Percentiles rank a stretch among this genome's conserved stretches.
Evolutionary conservation across 768 basidiomycete genomes (phyloP).

Genomic region (Calocera viscosa): DNA sequence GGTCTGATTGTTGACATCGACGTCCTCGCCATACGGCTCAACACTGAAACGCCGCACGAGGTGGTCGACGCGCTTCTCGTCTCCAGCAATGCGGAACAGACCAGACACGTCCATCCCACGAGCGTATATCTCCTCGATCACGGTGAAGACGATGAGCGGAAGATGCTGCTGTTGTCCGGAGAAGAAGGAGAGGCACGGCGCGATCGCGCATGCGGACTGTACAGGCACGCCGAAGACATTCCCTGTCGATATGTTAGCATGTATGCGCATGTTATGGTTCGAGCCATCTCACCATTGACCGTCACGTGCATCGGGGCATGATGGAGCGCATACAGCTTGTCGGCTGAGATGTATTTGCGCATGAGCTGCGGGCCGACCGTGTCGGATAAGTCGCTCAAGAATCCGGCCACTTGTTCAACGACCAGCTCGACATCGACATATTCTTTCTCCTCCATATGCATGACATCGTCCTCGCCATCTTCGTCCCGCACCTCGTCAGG

Average conservation of each 20-base stretch:
- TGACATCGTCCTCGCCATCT: not conserved
- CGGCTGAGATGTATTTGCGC: not conserved
- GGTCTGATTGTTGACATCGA: slow-evolving; percentile 23
- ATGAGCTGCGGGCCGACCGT: not conserved
- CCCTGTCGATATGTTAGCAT: slow-evolving; percentile 14
- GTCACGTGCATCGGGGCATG: not conserved
- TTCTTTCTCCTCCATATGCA: slow-evolving; percentile 6
- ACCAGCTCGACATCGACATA: not conserved
- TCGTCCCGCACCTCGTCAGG: not conserved
- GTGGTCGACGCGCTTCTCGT: not conserved
- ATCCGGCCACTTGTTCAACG: not conserved
- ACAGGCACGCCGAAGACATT: slow-evolving; percentile 22
- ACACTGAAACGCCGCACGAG: not conserved
- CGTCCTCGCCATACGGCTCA: slow-evolving; percentile 20
- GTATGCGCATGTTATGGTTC: not conserved
- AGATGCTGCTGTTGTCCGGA: slow-evolving; percentile 22
- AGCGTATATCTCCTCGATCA: slow-evolving; percentile 24
- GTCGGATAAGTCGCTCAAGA: not conserved
- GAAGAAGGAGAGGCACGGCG: slow-evolving; percentile 22
- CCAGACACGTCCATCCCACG: slow-evolving; percentile 16
- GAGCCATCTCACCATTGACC: not conserved
- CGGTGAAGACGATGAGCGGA: slow-evolving; percentile 22
- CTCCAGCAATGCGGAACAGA: not conserved
- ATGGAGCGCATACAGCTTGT: slow-evolving; percentile 6
- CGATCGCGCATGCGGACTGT: slow-evolving; percentile 17